Evolutionary conservation across 2,329 filamentous ascomycete genomes (phyloP), one percentile per base, ranked within the genome.

Genomic region (Conoideocrella luteorostrata): DNA sequence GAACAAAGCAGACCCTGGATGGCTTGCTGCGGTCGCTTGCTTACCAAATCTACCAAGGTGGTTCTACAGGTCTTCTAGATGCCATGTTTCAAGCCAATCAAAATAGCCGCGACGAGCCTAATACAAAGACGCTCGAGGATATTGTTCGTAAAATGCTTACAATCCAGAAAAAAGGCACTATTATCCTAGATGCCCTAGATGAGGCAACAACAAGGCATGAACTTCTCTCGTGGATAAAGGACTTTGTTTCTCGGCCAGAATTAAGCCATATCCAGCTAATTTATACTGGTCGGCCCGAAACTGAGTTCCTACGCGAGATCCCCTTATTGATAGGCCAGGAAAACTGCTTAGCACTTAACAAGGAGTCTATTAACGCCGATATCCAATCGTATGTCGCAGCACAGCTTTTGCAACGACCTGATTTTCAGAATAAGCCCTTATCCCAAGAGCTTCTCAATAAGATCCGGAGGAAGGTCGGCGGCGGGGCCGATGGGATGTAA

Each of bases 401-500:
- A 48, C n/a, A 41, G 18, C 46, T 39, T 49, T 42, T 21, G 18
- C 52, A 45, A 46, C 52, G 15, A 17, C 44, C 12, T 45, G 44
- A 48, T 7, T 54, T 51, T 20, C 47, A 28, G 49, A 49, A 36
- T 5, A 55, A 48, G 40, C 12, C 5, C 4, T 52, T 45, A 37
- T 47, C 39, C 29, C 24, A 10, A 15, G 32, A 45, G 46, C 22
- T 54, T 9, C 10, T 46, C 12, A 7, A 44, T 18, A 4, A 30
- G n/a, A 51, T 55, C 21, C 20, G 12, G 10, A 33, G 36, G 0
- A 46, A 46, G 20, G 36, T 56, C 17, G 52, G 50, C 11, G 44
- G 45, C 23, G 28, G 53, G 5, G 52, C 58, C 30, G 46, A 57
- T 21, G 59, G 58, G 29, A 63, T 62, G 58, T 61, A 50, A 52